Percentiles rank a stretch among this genome's conserved stretches.
phyloP scores from a whole-genome alignment of 371 early-diverging fungal genomes.

The Mortierella sp. region DNA sequence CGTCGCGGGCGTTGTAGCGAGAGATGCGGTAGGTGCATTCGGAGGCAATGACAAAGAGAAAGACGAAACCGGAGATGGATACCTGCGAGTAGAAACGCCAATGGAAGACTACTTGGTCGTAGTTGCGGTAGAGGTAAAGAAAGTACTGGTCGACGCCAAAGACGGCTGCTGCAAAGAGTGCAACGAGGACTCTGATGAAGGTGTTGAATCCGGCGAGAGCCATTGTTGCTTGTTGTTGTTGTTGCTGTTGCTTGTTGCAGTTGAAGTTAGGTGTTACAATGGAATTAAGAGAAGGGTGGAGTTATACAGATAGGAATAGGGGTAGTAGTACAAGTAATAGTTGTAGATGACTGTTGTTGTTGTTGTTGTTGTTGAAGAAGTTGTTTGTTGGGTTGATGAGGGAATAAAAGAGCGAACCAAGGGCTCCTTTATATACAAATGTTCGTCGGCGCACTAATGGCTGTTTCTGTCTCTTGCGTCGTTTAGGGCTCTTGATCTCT shows the following conservation, averaged over 20 bases:
- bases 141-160: slow-evolving; percentile 41
- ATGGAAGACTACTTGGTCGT: slow-evolving; percentile 22
- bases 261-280: neutral
- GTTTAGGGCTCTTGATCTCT: neutral
- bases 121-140: slow-evolving; percentile 14
- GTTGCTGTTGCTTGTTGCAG: neutral
- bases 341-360: neutral
- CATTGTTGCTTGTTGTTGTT: slow-evolving; percentile 15
- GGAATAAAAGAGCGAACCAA: neutral
- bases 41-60: slow-evolving; percentile 21
- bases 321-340: neutral
- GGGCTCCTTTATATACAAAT: neutral
- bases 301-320: neutral
- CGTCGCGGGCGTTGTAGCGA: neutral
- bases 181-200: slow-evolving; percentile 14
- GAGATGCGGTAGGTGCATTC: slow-evolving; percentile 20
- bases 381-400: neutral
- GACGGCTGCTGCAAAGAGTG: slow-evolving; percentile 1
- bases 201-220: slow-evolving; percentile 22
- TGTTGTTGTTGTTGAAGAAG: neutral
- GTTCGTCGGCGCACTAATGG: neutral
- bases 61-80: slow-evolving; percentile 10
- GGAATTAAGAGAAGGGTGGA: neutral
- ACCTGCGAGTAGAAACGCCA: slow-evolving; percentile 30
- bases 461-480: neutral